These are phyloP conservation scores for Candida piceae DNA, from an alignment of 805 yeast species.

Conservation along the genomic window DNA sequence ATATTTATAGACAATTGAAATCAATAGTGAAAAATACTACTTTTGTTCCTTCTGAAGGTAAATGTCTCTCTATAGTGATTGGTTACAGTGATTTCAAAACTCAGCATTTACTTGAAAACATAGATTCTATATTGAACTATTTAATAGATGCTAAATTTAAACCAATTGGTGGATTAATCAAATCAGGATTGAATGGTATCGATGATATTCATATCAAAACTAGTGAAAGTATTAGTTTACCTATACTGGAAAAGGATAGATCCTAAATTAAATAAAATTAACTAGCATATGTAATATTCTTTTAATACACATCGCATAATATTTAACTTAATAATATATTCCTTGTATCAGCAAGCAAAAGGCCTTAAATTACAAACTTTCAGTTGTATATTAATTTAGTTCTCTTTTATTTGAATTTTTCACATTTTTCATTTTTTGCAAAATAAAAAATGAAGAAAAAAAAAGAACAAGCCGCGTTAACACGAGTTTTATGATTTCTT, in stretches of 20 bases:
- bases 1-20: conserved; percentile 58
- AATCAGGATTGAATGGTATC: conserved; percentile 38
- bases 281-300: too few relatives aligned
- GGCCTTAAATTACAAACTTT: too few relatives aligned
- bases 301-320: too few relatives aligned
- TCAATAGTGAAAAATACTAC: conserved; percentile 60
- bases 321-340: too few relatives aligned
- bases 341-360: too few relatives aligned
- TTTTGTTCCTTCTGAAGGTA: conserved; percentile 57
- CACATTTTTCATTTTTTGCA: too few relatives aligned
- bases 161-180: conserved; percentile 58
- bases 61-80: conserved; percentile 52
- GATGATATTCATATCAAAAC: conserved; percentile 57
- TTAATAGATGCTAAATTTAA: conserved; percentile 38
- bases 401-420: too few relatives aligned
- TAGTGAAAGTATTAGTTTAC: conserved; percentile 61
- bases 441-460: too few relatives aligned
- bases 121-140: conserved; percentile 45
- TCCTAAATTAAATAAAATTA: too few relatives aligned
- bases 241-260: conserved; percentile 30
- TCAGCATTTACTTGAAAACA: conserved; percentile 44
- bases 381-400: too few relatives aligned
- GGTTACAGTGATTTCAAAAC: conserved; percentile 49
- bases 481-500: too few relatives aligned
- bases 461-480: too few relatives aligned